A percentile compares a stretch with the other conserved stretches of the same genome.
Conservation (phyloP, 148 eudicot species). For the Fagopyrum esculentum region DNA sequence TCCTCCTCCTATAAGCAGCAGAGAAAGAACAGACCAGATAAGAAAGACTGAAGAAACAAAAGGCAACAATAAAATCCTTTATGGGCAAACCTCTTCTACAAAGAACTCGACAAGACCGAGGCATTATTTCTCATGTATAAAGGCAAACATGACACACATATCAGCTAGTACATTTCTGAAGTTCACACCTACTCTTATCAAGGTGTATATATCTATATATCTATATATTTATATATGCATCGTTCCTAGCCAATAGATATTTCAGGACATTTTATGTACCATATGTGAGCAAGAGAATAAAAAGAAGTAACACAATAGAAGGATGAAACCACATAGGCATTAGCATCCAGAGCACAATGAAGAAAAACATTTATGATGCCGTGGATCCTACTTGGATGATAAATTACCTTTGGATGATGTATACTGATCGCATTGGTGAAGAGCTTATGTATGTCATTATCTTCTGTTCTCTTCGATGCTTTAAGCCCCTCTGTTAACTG, state of each 20-base stretch:
- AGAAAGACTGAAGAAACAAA: conserved; percentile 3
- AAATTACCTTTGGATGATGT: conserved; percentile 72
- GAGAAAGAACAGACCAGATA: neutral
- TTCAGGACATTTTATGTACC: neutral
- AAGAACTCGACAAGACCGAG: neutral
- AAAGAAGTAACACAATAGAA: neutral
- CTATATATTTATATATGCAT: neutral
- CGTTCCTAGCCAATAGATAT: neutral
- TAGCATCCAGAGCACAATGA: neutral
- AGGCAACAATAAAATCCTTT: neutral
- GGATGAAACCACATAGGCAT: neutral
- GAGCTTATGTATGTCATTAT: conserved; percentile 63
- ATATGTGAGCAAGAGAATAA: neutral
- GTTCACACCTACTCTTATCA: neutral
- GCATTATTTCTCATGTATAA: neutral
- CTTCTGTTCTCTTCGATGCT: conserved; percentile 58
- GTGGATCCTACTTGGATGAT: neutral
- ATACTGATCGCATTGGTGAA: conserved; percentile 66
- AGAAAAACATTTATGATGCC: neutral
- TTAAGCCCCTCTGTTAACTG: conserved; percentile 86
- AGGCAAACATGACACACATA: conserved; percentile 1
- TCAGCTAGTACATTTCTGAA: neutral
- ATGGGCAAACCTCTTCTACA: neutral
- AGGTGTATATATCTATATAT: neutral
- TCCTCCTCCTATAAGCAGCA: conserved; percentile 74